Base-by-base conservation (phyloP, 2,329 filamentous ascomycete species). In the Elsinoe perseae region DNA sequence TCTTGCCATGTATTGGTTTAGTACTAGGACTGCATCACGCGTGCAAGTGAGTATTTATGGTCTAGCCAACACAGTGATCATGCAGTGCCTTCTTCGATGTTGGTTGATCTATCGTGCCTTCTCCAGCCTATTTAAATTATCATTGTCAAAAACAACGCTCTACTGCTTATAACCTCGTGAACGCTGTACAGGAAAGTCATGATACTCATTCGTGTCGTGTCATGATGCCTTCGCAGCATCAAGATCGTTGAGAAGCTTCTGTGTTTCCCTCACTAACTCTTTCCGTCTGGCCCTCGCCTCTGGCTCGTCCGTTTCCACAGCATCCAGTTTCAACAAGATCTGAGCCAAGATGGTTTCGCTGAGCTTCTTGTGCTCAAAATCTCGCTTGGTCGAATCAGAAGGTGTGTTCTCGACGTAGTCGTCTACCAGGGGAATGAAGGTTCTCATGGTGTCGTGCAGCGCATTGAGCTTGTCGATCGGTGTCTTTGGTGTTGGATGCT, bases 271-370 rank as follows among this genome's bases (percentile, higher is more conserved):
- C n/a, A 92, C 85, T 52, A 91, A 70, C 57, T 84, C 85, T 73
- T 87, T 91, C 65, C 88, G 75, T 67, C 75, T 80, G 10, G 77
- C 71, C 60, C 87, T 77, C 23, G 86, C 82, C 10, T 84, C 82
- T 8, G 74, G 68, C 61, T 87, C 81, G 48, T 85, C 84, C 0
- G 84, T 84, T 62, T 92, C 86, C 2, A 92, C 81, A 20, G 79
- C 83, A 67, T 93, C 88, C 36, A 89, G 70, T 72, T 91, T 92
- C 61, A 93, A 72, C 34, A 92, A 66, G 2, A 90, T 81, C 63
- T 90, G 85, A 60, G 85, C 82, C 75, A 93, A 76, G 36, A 90
- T 79, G 3, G 84, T 87, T 74, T 93, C 88, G 3, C 82, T 84
- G 16, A 93, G 69, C 66, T 80, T 84, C 67, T 85, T 83, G 68